These are phyloP conservation scores for Schizosaccharomyces pombe DNA, from an alignment of 805 yeast genomes.

Conservation along the genomic window DNA sequence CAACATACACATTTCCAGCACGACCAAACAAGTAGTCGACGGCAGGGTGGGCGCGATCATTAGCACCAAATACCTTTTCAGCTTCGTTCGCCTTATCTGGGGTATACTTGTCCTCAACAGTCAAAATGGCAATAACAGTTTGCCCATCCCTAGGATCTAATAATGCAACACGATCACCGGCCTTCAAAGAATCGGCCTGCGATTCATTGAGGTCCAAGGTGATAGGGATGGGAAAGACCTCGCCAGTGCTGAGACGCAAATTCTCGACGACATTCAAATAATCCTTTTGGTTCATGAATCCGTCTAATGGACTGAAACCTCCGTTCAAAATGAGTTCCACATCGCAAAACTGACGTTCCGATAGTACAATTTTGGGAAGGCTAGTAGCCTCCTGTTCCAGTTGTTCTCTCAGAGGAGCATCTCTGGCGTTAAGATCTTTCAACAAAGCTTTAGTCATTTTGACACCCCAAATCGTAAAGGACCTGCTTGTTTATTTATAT, in stretches of 20 bases:
- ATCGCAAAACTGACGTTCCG: conserved; percentile 82
- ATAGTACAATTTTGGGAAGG: conserved; percentile 26
- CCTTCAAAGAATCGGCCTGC: conserved; percentile 22
- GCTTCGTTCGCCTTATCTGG: conserved; percentile 72
- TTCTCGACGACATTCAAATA: conserved; percentile 41
- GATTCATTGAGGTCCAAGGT: conserved; percentile 49
- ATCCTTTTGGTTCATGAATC: conserved; percentile 46
- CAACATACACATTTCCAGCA: conserved; percentile 68
- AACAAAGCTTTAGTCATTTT: conserved; percentile 15
- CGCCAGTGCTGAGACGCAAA: conserved; percentile 51
- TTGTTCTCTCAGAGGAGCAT: conserved; percentile 31
- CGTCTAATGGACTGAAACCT: conserved; percentile 73
- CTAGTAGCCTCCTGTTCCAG: conserved; percentile 35
- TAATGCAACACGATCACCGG: conserved; percentile 44
- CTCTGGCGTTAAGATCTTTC: conserved; percentile 69
- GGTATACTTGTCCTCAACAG: conserved; percentile 45
- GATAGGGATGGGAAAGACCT: conserved; percentile 81
- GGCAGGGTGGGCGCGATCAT: conserved; percentile 89
- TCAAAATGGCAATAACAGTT: conserved; percentile 49
- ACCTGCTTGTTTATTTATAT: too few relatives aligned
- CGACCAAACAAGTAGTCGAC: conserved; percentile 42
- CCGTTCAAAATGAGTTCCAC: conserved; percentile 78
- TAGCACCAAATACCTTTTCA: conserved; percentile 65
- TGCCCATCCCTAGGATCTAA: conserved; percentile 58
- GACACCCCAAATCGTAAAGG: too few relatives aligned